These are phyloP conservation scores for Trypethelium eluteriae DNA, from an alignment of 495 filamentous ascomycete genomes.

Conservation along the genomic window DNA sequence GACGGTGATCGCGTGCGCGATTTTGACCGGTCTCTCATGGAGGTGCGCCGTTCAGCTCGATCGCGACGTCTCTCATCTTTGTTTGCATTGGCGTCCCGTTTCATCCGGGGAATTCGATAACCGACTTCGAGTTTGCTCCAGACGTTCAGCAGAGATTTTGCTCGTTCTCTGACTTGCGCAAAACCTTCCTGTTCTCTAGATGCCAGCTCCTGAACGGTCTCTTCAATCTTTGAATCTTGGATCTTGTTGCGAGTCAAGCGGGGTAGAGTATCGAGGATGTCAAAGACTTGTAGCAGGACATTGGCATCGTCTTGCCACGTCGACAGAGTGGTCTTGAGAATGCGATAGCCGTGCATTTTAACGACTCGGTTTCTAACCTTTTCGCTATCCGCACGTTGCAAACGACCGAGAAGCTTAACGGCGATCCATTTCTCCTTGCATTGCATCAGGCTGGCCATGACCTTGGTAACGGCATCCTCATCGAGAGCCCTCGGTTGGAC, in stretches of 20 bases:
- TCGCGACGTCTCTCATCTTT: conserved; percentile 55
- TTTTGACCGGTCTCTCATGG: conserved; percentile 38
- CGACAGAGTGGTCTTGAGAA: conserved; percentile 75
- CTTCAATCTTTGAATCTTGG: conserved; percentile 89
- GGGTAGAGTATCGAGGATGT: conserved; percentile 82
- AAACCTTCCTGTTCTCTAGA: conserved; percentile 54
- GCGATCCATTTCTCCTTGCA: conserved; percentile 99
- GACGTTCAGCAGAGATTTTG: conserved; percentile 64
- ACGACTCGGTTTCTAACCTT: conserved; percentile 80
- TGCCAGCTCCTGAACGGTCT: conserved; percentile 63
- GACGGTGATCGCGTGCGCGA: conserved; percentile 48
- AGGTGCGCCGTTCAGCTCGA: conserved; percentile 50
- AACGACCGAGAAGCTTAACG: conserved; percentile 83
- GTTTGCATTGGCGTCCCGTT: conserved; percentile 49
- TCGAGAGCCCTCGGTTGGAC: conserved; percentile 75
- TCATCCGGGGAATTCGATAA: conserved; percentile 85
- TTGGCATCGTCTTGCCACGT: conserved; percentile 84
- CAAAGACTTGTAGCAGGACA: conserved; percentile 77
- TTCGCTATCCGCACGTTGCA: conserved; percentile 86
- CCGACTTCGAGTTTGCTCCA: conserved; percentile 90
- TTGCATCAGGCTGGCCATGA: conserved; percentile 98
- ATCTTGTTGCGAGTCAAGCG: conserved; percentile 96
- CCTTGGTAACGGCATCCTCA: conserved; percentile 85
- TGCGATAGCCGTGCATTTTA: conserved; percentile 94
- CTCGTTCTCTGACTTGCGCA: conserved; percentile 55